Base-by-base conservation (phyloP, 345 rosid genomes). In the Syzygium grande region DNA sequence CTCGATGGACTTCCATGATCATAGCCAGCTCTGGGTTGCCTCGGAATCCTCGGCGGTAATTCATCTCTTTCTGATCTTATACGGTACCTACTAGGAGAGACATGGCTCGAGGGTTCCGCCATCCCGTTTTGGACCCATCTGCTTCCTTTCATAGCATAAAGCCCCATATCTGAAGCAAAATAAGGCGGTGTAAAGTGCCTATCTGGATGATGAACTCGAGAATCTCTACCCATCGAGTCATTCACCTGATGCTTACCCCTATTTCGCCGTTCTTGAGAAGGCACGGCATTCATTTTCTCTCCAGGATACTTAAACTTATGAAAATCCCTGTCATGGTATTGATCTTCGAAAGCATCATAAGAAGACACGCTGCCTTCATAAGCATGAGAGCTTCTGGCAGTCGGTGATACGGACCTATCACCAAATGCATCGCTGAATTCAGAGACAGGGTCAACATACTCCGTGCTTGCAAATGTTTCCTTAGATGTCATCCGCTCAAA, bases 301-400 rank as follows among this genome's bases (percentile, higher is more conserved):
- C 87, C 63, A 29, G 88, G 88, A 87, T 86, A 90, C 87, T 90
- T 91, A 27, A 84, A 87, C 85, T 87, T 58, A 84, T 87, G 77
- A 13, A 89, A 61, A 23, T 88, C 87, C 65, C 89, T 90, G 84
- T 89, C 89, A 54, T 89, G 89, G 58, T 92, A 86, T 85, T 89
- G 95, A 90, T 94, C 96, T 90, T 93, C 97, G 5, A 88, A 86
- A 84, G 90, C 94, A n/a, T 93, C 97, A 89, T 84, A 92, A 3
- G 98, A 97, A 88, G 99, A 95, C 89, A 95, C 87, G 38, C 94
- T 93, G 84, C 94, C 96, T 91, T 94, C 96, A 89, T 95, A 95
- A 77, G 96, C 95, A 89, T 90, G 94, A 55, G 92, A 86, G 59
- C 93, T 93, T 88, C 93, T 93, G 87, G 90, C 87, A 84, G 92